phyloP scores from a whole-genome alignment of 179 eudicot species.

The Dionaea muscipula region DNA sequence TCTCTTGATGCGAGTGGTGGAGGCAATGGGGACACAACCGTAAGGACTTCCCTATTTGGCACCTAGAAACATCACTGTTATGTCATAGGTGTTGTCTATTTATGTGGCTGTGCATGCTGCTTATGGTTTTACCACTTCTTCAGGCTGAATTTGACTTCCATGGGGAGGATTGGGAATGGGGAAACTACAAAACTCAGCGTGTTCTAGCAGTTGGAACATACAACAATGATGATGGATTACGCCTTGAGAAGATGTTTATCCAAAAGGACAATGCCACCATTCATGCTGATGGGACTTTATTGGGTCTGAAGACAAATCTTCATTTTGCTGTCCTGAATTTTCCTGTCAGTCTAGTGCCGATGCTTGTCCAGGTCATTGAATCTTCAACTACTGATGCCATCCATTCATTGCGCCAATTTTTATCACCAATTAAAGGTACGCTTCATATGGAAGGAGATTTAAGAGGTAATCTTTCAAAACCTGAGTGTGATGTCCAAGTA shows the following conservation, averaged over 20 bases:
- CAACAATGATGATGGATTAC: conserved; percentile 92
- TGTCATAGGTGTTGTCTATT: neutral
- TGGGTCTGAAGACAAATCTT: conserved; percentile 92
- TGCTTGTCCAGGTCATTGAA: conserved; percentile 85
- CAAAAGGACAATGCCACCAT: conserved; percentile 96
- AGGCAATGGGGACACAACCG: conserved; percentile 98
- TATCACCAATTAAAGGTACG: conserved; percentile 82
- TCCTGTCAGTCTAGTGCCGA: conserved; percentile 89
- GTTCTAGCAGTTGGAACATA: conserved; percentile 93
- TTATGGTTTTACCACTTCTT: neutral
- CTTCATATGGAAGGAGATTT: conserved; percentile 99
- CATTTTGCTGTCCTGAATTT: conserved; percentile 97
- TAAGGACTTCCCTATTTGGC: conserved; percentile 16
- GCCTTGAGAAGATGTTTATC: conserved; percentile 90
- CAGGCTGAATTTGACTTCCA: conserved; percentile 98
- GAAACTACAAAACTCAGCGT: conserved; percentile 84
- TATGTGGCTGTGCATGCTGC: neutral
- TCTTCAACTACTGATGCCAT: conserved; percentile 75
- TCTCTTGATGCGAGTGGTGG: conserved; percentile 99
- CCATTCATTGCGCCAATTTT: conserved; percentile 70
- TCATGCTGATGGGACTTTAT: conserved; percentile 92
- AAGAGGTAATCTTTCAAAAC: conserved; percentile 82
- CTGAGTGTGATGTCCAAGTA: conserved; percentile 98
- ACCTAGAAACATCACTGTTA: too few species aligned
- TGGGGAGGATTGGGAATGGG: conserved; percentile 99